Conservation (phyloP, 768 basidiomycete genomes). For the Astraeus odoratus region DNA sequence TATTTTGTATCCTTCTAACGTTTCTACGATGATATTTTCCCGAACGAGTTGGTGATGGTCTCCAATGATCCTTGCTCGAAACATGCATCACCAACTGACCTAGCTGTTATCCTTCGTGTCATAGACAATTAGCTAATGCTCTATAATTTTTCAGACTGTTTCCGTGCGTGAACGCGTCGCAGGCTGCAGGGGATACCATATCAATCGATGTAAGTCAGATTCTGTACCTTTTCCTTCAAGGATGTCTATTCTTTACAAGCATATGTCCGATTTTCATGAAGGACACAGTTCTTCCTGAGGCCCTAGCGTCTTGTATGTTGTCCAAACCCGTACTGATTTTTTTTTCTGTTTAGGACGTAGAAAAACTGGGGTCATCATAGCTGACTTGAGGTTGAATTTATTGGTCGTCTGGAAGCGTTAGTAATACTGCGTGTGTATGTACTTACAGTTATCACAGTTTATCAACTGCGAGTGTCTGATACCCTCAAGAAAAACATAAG, state of each 20-base stretch:
- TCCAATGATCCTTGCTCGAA: conserved; percentile 65
- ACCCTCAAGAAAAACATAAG: neutral
- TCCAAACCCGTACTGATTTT: neutral
- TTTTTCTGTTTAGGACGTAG: neutral
- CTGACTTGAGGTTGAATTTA: no score
- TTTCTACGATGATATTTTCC: conserved; percentile 59
- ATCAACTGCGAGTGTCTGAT: no score
- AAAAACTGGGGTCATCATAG: no score
- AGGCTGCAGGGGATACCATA: no score
- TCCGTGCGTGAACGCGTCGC: no score
- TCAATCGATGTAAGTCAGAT: conserved; percentile 3
- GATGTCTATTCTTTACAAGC: conserved; percentile 61
- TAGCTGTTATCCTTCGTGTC: conserved; percentile 8
- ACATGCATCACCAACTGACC: conserved; percentile 65
- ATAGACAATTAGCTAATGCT: conserved; percentile 1
- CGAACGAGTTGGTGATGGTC: conserved; percentile 70
- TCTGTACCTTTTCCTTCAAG: conserved; percentile 19
- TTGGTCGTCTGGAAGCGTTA: no score
- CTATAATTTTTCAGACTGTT: no score
- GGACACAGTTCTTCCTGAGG: conserved; percentile 51
- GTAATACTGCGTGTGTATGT: no score
- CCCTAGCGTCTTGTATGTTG: neutral
- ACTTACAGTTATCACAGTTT: no score
- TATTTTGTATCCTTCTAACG: neutral
- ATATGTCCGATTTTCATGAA: conserved; percentile 67